These are phyloP conservation scores for Phyllosticta paracitricarpa DNA, from an alignment of 2,329 filamentous ascomycete genomes.

Conservation along the genomic window DNA sequence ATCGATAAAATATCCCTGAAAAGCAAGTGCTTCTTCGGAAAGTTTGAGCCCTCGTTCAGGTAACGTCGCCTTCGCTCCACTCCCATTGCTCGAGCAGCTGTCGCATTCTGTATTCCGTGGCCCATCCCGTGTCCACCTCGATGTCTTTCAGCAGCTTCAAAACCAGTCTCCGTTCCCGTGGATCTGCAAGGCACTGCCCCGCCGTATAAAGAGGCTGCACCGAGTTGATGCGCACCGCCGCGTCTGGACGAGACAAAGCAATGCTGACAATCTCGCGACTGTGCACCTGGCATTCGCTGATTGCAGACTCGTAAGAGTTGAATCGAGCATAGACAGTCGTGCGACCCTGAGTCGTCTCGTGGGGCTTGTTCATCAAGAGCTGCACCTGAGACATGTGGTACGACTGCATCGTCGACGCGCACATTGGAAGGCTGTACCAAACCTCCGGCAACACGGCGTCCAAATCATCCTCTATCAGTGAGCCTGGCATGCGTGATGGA, in stretches of 20 bases:
- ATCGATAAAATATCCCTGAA: neutral
- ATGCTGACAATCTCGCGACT: constrained; percentile 54
- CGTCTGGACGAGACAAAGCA: constrained; percentile 45
- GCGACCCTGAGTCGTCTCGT: constrained; percentile 43
- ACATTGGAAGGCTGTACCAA: constrained; percentile 55
- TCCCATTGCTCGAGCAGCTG: constrained; percentile 42
- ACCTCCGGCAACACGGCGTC: constrained; percentile 43
- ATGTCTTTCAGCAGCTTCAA: constrained; percentile 47
- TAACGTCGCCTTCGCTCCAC: constrained; percentile 5
- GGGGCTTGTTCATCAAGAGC: constrained; percentile 49
- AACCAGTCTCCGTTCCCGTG: constrained; percentile 44
- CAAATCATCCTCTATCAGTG: constrained; percentile 18
- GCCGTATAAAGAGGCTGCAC: constrained; percentile 53
- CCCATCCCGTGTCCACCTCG: constrained; percentile 54
- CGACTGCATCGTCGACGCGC: constrained; percentile 54
- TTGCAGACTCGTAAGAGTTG: constrained; percentile 46
- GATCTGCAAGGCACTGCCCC: constrained; percentile 48
- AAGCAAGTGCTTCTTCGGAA: neutral
- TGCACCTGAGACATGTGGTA: constrained; percentile 57
- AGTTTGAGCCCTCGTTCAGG: neutral
- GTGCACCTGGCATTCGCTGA: constrained; percentile 46
- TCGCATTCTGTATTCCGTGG: constrained; percentile 50
- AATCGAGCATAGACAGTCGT: constrained; percentile 45
- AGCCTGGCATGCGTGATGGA: constrained; percentile 19
- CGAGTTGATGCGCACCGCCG: constrained; percentile 47